Evolutionary conservation across 768 basidiomycete species (phyloP), one percentile per base, ranked within the genome.

Genomic region (Omphalotus guepiniiformis): DNA sequence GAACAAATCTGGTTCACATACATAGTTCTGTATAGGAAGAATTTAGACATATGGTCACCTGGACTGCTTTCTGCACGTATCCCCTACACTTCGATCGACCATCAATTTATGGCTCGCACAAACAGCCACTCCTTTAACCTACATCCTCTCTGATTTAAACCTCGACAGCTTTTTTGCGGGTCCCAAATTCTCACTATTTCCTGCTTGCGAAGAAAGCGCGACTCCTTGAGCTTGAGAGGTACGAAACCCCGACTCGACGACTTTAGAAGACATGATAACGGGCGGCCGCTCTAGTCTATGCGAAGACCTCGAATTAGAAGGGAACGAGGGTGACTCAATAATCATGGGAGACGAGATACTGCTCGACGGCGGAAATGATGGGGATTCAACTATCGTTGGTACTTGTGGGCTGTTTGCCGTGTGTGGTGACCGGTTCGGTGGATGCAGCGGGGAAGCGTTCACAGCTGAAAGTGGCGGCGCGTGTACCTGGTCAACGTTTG

Each of bases 61-160:
- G 30, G 30, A 32, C n/a, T 9, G 30, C 30, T 32, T 9, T 32
- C n/a, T n/a, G 30, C n/a, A 32, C 9, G n/a, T 9, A 9, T 9
- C 30, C 9, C n/a, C n/a, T 32, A 32, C 30, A 32, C 30, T 9
- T 9, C n/a, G 9, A 9, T 9, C 9, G 30, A 32, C 9, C n/a
- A 32, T n/a, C 9, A 32, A 32, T n/a, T 9, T n/a, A 32, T 32
- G n/a, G n/a, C 9, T 32, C n/a, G n/a, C n/a, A n/a, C 9, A 32
- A 32, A 32, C n/a, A 9, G n/a, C 30, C 9, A 9, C n/a, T 32
- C n/a, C 9, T 9, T 32, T 9, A 9, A n/a, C 9, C 48, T 51
- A 49, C 49, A 42, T 52, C 41, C 65, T 61, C 45, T 63, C 68
- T 45, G 61, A 58, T 62, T 63, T 66, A 47, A 71, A 72, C 47